Percentiles rank a stretch among this genome's conserved stretches.
Evolutionary conservation across 768 basidiomycete genomes (phyloP).

Genomic region (Phaeolepiota aurea): DNA sequence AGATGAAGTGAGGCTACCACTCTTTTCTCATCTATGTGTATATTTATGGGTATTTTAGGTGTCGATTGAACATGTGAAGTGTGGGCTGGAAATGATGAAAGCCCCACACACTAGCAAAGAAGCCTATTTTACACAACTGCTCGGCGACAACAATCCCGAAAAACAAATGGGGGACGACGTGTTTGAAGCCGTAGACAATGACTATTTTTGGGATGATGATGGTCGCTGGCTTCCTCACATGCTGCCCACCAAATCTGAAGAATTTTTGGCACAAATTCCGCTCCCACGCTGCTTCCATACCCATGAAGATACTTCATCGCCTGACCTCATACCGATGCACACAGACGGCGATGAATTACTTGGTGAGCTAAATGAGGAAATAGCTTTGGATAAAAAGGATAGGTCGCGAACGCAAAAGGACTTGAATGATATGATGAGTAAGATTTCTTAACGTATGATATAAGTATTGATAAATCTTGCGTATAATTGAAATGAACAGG

Average conservation of each 20-base stretch:
- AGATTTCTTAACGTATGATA: too few relatives aligned
- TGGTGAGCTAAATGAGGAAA: slow-evolving; percentile 35
- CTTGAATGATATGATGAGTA: too few relatives aligned
- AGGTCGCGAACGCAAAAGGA: too few relatives aligned
- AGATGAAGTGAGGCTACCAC: slow-evolving; percentile 26
- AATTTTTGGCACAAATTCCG: neutral
- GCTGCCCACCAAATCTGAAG: neutral
- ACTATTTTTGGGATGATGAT: neutral
- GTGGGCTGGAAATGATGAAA: slow-evolving; percentile 42
- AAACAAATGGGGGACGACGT: neutral
- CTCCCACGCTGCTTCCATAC: neutral
- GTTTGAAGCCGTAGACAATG: neutral
- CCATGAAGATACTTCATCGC: neutral
- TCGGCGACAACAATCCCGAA: slow-evolving; percentile 8
- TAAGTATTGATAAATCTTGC: too few relatives aligned
- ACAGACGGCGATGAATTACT: slow-evolving; percentile 15
- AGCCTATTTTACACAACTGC: slow-evolving; percentile 29
- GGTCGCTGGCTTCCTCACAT: neutral
- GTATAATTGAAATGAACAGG: too few relatives aligned
- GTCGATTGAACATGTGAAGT: slow-evolving; percentile 31
- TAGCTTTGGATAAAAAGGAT: slow-evolving; percentile 29
- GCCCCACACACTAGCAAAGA: slow-evolving; percentile 25
- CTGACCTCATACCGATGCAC: slow-evolving; percentile 13
- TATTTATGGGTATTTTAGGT: slow-evolving; percentile 24
- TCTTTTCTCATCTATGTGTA: slow-evolving; percentile 2